A percentile compares a stretch with the other conserved stretches of the same genome.
These are phyloP conservation scores for Mortierella sp. DNA, from an alignment of 371 early-diverging fungal genomes.

Conservation along the genomic window DNA sequence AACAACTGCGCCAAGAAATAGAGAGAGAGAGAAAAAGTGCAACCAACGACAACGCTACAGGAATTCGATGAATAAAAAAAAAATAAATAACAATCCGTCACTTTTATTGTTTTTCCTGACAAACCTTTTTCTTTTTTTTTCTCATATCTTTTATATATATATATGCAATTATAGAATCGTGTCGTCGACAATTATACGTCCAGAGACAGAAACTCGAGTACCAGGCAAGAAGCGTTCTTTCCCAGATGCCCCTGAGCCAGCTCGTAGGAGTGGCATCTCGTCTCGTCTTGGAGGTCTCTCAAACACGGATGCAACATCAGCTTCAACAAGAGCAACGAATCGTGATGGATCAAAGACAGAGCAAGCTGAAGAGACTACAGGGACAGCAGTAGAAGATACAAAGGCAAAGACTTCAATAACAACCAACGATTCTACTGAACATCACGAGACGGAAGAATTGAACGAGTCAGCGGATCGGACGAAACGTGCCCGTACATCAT, in stretches of 20 bases:
- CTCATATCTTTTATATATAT: no score
- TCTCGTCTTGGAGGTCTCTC: slow-evolving; percentile 20
- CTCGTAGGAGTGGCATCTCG: slow-evolving; percentile 7
- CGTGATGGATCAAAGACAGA: not conserved
- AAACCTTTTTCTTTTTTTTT: not conserved
- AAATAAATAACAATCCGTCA: not conserved
- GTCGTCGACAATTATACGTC: slow-evolving; percentile 41
- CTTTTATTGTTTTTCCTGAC: not conserved
- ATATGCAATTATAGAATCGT: slow-evolving; percentile 39
- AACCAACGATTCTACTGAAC: not conserved
- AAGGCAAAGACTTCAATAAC: not conserved
- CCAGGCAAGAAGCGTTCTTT: slow-evolving; percentile 30
- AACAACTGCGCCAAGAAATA: not conserved
- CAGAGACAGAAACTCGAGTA: slow-evolving; percentile 8
- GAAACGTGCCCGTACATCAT: slow-evolving; percentile 17
- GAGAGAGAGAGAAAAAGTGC: no score
- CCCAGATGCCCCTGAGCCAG: slow-evolving; percentile 26
- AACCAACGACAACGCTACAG: not conserved
- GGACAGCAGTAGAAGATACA: not conserved
- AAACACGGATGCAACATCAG: not conserved
- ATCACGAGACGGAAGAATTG: not conserved
- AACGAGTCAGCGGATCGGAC: slow-evolving; percentile 4
- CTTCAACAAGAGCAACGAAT: not conserved
- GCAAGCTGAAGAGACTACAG: not conserved
- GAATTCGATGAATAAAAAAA: not conserved